Percentiles rank a stretch among this genome's conserved stretches.
Evolutionary conservation across 2,329 filamentous ascomycete species (phyloP).

Genomic region (Colletotrichum sidae): DNA sequence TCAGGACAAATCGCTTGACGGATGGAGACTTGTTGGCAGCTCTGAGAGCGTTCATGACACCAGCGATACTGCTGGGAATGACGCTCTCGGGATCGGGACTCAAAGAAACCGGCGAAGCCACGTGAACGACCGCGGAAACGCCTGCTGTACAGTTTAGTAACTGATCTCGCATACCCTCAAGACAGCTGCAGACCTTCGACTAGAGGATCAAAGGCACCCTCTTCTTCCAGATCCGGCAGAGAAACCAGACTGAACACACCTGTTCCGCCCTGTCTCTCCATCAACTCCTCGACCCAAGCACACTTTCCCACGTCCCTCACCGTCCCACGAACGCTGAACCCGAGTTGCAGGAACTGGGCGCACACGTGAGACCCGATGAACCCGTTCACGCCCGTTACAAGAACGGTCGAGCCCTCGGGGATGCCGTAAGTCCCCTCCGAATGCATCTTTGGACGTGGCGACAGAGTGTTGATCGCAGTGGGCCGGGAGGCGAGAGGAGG

Average conservation of each 20-base stretch:
- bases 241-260: conserved; percentile 46
- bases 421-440: conserved; percentile 27
- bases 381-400: conserved; percentile 57
- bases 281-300: conserved; percentile 43
- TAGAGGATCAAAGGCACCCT: conserved; percentile 42
- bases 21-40: conserved; percentile 48
- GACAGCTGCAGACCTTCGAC: conserved; percentile 41
- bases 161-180: background rate
- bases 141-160: conserved; percentile 1
- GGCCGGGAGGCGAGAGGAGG: background rate
- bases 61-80: conserved; percentile 48
- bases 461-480: background rate
- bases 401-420: conserved; percentile 40
- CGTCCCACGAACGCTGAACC: conserved; percentile 53
- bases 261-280: conserved; percentile 46
- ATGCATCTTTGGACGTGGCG: conserved; percentile 15
- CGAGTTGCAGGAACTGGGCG: conserved; percentile 48
- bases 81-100: conserved; percentile 51
- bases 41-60: conserved; percentile 46
- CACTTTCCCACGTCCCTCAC: conserved; percentile 48
- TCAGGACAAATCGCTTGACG: conserved; percentile 55
- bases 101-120: conserved; percentile 50
- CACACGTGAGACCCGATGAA: conserved; percentile 55
- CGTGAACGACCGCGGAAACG: conserved; percentile 41
- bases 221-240: conserved; percentile 48